These are phyloP conservation scores for Jimgerdemannia flammicorona DNA, from an alignment of 192 early-diverging fungal species.

Conservation along the genomic window DNA sequence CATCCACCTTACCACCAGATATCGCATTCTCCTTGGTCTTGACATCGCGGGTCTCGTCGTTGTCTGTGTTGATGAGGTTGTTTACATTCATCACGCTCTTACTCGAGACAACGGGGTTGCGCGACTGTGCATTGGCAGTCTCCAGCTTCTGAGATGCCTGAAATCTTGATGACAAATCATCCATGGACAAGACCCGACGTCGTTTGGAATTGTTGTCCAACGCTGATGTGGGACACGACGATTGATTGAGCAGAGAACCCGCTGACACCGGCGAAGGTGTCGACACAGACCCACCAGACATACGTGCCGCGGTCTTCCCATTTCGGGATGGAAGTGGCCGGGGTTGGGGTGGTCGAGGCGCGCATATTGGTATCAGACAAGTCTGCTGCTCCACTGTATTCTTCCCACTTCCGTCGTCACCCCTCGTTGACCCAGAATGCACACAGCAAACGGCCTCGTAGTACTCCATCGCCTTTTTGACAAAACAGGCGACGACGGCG, in stretches of 20 bases:
- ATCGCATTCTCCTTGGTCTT: not conserved
- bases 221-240: not conserved
- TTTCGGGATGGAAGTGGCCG: not conserved
- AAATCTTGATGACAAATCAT: constrained; percentile 5
- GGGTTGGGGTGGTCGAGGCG: not conserved
- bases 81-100: not conserved
- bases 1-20: not conserved
- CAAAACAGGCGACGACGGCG: not conserved
- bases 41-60: not conserved
- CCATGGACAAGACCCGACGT: constrained; percentile 2
- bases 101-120: not conserved
- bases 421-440: not conserved
- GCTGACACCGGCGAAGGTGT: not conserved
- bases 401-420: not conserved
- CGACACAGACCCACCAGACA: not conserved
- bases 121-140: not conserved
- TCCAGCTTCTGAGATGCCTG: not conserved
- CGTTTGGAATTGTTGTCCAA: not conserved
- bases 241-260: not conserved
- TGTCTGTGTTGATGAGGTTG: not conserved
- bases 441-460: not conserved
- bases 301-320: not conserved
- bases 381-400: not conserved
- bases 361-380: constrained; percentile 14
- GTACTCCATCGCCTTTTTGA: not conserved